Conservation (phyloP, 2,329 filamentous ascomycete species). For the Trichoderma sp. region DNA sequence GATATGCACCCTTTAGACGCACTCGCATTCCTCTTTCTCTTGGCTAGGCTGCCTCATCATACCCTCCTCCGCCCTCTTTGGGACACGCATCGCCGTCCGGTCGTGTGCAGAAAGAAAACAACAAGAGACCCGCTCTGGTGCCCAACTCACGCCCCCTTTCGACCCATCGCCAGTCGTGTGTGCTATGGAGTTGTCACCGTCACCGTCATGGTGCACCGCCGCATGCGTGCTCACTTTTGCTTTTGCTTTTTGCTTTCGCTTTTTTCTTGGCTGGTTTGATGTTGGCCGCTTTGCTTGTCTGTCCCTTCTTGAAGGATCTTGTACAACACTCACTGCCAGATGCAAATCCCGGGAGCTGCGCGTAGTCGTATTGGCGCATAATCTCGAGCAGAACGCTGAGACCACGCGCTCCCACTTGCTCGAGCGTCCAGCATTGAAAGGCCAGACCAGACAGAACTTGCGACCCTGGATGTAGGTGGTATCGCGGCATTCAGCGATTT, state of each 20-base stretch:
- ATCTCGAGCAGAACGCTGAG: not conserved
- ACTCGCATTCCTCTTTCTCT: not conserved
- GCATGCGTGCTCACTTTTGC: slow-evolving; percentile 1
- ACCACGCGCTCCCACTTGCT: slow-evolving; percentile 7
- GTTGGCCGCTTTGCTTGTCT: not conserved
- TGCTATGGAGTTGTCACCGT: slow-evolving; percentile 14
- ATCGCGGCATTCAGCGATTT: slow-evolving; percentile 10
- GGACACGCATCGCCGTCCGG: not conserved
- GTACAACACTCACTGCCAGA: not conserved
- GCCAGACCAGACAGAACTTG: not conserved
- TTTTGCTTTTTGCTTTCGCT: not conserved
- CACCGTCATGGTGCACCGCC: slow-evolving; percentile 15
- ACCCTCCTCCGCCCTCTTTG: not conserved
- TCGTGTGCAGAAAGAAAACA: not conserved
- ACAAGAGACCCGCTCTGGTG: slow-evolving; percentile 23
- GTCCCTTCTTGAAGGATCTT: not conserved
- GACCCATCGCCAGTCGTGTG: slow-evolving; percentile 3
- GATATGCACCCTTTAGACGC: slow-evolving; percentile 14
- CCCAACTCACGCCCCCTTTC: slow-evolving; percentile 23
- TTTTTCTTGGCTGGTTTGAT: not conserved
- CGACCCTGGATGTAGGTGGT: slow-evolving; percentile 6
- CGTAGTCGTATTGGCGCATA: not conserved
- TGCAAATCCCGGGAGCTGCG: not conserved
- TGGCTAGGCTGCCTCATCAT: slow-evolving; percentile 5
- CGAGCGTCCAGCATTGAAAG: not conserved